phyloP scores from a whole-genome alignment of 495 filamentous ascomycete genomes.

The Lepraria neglecta region DNA sequence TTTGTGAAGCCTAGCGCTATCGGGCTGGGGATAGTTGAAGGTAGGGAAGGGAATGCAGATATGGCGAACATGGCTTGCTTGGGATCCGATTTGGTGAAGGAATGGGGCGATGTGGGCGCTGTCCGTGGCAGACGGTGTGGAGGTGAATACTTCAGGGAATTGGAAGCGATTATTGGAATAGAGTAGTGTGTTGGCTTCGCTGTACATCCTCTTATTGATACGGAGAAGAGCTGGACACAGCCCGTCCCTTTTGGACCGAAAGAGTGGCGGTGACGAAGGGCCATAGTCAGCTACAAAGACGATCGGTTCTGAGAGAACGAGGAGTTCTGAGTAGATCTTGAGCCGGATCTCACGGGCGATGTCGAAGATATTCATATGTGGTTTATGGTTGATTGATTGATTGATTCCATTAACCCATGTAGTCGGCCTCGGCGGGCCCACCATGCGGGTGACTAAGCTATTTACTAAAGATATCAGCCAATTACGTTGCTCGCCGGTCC shows the following conservation, averaged over 20 bases:
- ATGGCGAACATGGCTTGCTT: background rate
- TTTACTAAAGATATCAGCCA: too few species aligned
- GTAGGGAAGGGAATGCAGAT: background rate
- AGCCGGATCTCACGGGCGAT: background rate
- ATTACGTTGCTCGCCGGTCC: too few species aligned
- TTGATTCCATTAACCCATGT: too few species aligned
- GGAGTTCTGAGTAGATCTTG: background rate
- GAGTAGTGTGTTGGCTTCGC: background rate
- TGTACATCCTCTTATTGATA: background rate
- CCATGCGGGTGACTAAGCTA: too few species aligned
- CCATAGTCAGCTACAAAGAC: background rate
- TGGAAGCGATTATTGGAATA: background rate
- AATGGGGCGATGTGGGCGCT: background rate
- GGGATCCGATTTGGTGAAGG: background rate
- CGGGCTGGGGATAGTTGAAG: background rate
- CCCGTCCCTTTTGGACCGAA: background rate
- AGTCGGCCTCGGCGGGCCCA: too few species aligned
- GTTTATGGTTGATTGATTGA: too few species aligned
- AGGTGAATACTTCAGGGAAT: background rate
- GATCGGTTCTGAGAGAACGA: background rate
- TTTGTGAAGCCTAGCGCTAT: background rate
- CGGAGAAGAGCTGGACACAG: background rate
- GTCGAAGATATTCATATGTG: background rate
- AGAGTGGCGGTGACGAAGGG: background rate
- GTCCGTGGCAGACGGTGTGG: rapidly evolving